Conservation (phyloP, 1,139 yeast species). For the Zygoascus sp. region DNA sequence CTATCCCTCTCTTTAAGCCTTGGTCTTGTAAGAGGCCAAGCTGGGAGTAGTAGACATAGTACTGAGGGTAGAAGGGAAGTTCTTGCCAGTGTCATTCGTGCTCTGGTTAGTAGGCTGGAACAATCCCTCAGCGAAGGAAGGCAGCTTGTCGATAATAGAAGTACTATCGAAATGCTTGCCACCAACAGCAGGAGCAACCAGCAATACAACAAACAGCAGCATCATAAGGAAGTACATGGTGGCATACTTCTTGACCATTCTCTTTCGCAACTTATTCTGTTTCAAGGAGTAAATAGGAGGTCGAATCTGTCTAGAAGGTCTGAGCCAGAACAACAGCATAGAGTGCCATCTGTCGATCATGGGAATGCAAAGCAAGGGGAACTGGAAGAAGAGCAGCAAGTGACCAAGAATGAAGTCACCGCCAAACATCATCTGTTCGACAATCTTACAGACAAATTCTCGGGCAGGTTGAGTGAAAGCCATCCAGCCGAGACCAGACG, state of each 20-base stretch:
- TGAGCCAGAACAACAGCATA: slow-evolving; percentile 97
- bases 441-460: slow-evolving; percentile 90
- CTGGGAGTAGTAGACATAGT: slow-evolving; percentile 33
- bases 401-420: slow-evolving; percentile 96
- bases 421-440: slow-evolving; percentile 93
- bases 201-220: slow-evolving; percentile 64
- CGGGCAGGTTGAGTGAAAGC: slow-evolving; percentile 96
- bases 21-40: slow-evolving; percentile 24
- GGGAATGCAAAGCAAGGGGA: slow-evolving; percentile 83
- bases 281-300: slow-evolving; percentile 97
- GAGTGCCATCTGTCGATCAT: slow-evolving; percentile 97
- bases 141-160: slow-evolving; percentile 22
- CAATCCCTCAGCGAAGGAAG: slow-evolving; percentile 59
- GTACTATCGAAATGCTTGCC: slow-evolving; percentile 29
- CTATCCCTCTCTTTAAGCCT: slow-evolving; percentile 23
- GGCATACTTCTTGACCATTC: slow-evolving; percentile 96
- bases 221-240: slow-evolving; percentile 71
- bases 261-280: slow-evolving; percentile 95
- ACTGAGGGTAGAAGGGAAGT: slow-evolving; percentile 30
- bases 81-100: slow-evolving; percentile 68
- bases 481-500: slow-evolving; percentile 90
- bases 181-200: slow-evolving; percentile 85
- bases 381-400: slow-evolving; percentile 76
- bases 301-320: slow-evolving; percentile 96
- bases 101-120: slow-evolving; percentile 82